Evolutionary conservation across 345 rosid genomes (phyloP), one percentile per base, ranked within the genome.

Genomic region (Carallia brachiata): DNA sequence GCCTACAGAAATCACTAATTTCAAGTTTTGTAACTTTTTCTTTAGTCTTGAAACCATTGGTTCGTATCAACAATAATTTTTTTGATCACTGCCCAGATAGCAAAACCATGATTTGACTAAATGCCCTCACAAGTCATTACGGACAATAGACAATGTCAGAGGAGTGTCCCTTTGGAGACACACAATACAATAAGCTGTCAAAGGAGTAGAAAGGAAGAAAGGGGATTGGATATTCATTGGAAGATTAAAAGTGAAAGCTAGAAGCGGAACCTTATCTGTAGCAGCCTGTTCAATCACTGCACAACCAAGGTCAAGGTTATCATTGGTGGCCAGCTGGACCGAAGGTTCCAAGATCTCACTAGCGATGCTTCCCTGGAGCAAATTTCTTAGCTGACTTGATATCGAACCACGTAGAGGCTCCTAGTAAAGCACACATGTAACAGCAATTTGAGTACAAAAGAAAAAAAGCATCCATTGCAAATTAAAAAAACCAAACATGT

Each of bases 261-360:
- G 27, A 31, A 60, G 32, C 12, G n/a, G 10, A 54, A 94, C 99
- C 99, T 92, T 92, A 28, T 92, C 97, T 18, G 99, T 90, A 61
- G 97, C 97, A 69, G 97, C 96, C 72, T 90, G 97, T 81, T 95
- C 99, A 75, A 95, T 95, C 63, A 89, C 85, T 30, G 99, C 97
- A 90, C 99, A 95, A 23, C 99, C 97, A 67, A 95, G 87, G 78
- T 95, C 99, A 77, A 95, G 99, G 83, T 95, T 95, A 81, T 95
- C 99, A 82, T 95, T 95, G 62, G 97, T 90, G 61, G 87, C 97
- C 71, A 95, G 93, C 72, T 85, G 97, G 81, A 95, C 97, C 66
- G 93, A 89, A 82, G 90, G 97, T 69, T 95, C 99, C 37, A 92
- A 83, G 50, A 85, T 79, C 13, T 95, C 99, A 74, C 76, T 84